Evolutionary conservation across 1,284 basidiomycete species (phyloP).

Genomic region (Ceratorhiza oryzae-sativae): DNA sequence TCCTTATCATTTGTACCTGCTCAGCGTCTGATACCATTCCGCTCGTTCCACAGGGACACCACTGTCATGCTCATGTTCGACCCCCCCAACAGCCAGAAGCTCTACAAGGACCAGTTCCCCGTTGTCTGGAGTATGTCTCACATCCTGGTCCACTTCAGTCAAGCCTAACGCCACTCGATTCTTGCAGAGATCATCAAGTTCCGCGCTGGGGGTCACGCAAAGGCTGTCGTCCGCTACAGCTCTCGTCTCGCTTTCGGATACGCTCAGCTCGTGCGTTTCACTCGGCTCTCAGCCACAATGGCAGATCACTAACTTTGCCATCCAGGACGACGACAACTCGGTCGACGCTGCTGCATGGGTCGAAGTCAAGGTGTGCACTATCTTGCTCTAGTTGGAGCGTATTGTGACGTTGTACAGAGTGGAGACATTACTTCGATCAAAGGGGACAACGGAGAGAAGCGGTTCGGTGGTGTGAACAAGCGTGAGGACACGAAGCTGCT

Average conservation of each 20-base stretch:
- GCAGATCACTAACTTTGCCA: not conserved
- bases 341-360: slow-evolving; percentile 26
- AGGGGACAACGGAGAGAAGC: slow-evolving; percentile 8
- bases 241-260: slow-evolving; percentile 23
- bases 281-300: not conserved
- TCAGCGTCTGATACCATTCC: not conserved
- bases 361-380: slow-evolving; percentile 2
- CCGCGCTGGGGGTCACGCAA: slow-evolving; percentile 19
- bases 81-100: slow-evolving; percentile 2
- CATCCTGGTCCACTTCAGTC: too few relatives aligned
- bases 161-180: too few relatives aligned
- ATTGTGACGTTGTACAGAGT: not conserved
- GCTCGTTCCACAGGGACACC: slow-evolving; percentile 5
- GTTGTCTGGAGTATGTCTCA: slow-evolving; percentile 25
- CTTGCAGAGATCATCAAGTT: slow-evolving; percentile 23
- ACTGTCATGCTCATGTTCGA: slow-evolving; percentile 33
- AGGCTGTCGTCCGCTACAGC: slow-evolving; percentile 1
- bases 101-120: slow-evolving; percentile 20
- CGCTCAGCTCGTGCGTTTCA: not conserved
- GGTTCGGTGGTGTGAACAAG: slow-evolving; percentile 19
- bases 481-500: slow-evolving; percentile 19
- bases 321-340: slow-evolving; percentile 7
- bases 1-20: not conserved
- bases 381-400: not conserved
- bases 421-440: slow-evolving; percentile 18